Evolutionary conservation across 345 rosid species (phyloP).

Genomic region (Carallia brachiata): DNA sequence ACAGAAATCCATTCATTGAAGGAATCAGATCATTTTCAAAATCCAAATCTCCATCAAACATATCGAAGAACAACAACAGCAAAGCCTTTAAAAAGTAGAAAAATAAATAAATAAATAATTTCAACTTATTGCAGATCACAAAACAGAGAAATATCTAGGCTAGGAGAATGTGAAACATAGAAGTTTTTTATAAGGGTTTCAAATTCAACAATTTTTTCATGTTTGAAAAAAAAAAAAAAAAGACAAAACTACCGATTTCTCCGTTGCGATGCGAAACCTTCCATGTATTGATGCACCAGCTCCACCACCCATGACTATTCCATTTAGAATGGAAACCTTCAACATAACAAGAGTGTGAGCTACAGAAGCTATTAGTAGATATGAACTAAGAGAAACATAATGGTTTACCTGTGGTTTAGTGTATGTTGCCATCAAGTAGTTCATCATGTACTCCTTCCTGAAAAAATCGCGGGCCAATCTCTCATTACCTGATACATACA

Average conservation of each 20-base stretch:
- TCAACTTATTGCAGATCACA: background rate
- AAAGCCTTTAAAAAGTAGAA: too few relatives aligned
- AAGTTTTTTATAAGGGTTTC: background rate
- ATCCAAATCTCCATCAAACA: too few relatives aligned
- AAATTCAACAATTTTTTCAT: background rate
- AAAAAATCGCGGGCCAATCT: conserved; percentile 48
- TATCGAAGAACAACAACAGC: too few relatives aligned
- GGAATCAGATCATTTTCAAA: too few relatives aligned
- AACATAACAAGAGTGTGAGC: background rate
- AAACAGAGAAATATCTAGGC: background rate
- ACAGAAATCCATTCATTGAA: too few relatives aligned
- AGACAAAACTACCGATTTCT: conserved; percentile 51
- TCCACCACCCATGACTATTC: conserved; percentile 92
- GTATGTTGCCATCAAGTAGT: conserved; percentile 68
- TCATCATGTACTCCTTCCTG: conserved; percentile 47
- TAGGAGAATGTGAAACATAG: background rate
- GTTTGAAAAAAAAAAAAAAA: conserved; percentile 5
- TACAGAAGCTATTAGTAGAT: background rate
- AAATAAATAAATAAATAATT: too few relatives aligned
- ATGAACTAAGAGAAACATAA: background rate
- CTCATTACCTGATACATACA: conserved; percentile 51
- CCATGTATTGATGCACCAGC: conserved; percentile 77
- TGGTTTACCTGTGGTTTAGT: conserved; percentile 61
- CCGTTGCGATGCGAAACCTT: conserved; percentile 72
- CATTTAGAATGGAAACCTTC: conserved; percentile 76